These are phyloP conservation scores for Pythium aristosporum DNA, from an alignment of 352 stramenopile species.

Conservation along the genomic window DNA sequence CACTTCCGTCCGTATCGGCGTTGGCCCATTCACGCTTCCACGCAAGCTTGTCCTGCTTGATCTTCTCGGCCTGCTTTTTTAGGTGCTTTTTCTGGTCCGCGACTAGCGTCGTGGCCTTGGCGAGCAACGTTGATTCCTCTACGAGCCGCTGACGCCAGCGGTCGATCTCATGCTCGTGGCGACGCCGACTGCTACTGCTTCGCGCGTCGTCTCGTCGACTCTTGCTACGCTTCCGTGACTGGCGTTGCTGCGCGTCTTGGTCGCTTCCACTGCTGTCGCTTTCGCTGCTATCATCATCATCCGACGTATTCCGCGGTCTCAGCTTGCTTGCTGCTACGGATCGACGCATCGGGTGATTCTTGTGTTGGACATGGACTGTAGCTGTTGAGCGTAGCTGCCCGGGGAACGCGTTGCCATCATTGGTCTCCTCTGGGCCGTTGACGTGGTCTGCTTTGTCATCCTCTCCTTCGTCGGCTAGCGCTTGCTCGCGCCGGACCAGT, in stretches of 20 bases:
- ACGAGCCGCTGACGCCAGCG: conserved; percentile 45
- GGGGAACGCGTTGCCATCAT: conserved; percentile 9
- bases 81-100: conserved; percentile 49
- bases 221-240: conserved; percentile 5
- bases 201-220: background rate
- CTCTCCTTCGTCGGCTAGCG: conserved; percentile 1
- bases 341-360: background rate
- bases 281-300: background rate
- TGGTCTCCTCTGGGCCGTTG: background rate
- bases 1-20: background rate
- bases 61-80: conserved; percentile 47
- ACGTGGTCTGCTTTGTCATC: background rate
- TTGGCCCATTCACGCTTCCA: conserved; percentile 42
- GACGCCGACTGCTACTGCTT: background rate
- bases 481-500: conserved; percentile 17
- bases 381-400: conserved; percentile 9
- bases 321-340: background rate
- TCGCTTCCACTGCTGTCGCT: conserved; percentile 1
- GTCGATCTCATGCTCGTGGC: conserved; percentile 15
- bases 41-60: conserved; percentile 50
- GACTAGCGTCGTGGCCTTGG: conserved; percentile 43
- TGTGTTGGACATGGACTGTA: background rate
- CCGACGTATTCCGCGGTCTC: background rate
- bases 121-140: conserved; percentile 46
- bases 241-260: conserved; percentile 3